Base-by-base conservation (phyloP, 352 stramenopile species). In the Albugo candida region DNA sequence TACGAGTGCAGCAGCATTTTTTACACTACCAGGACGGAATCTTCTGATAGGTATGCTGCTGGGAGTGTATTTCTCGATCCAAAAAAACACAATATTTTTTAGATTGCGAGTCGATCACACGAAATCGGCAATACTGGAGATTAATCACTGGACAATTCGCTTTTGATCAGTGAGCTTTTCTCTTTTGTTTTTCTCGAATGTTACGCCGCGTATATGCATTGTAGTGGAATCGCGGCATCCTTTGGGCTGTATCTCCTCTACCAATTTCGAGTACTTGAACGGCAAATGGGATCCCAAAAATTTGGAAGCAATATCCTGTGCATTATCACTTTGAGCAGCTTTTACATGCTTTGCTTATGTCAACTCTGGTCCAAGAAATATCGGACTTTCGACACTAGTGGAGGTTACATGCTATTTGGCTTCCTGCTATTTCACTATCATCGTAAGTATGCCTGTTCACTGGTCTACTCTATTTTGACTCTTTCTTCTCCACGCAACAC, bases 181-280 rank as follows among this genome's bases (percentile, higher is more conserved):
- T 12, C 3, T 43, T 8, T 43, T 10, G 8, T 43, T 19, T 10
- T 3, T 43, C 3, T 24, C 38, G 8, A 48, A 13, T 53, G 24
- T 19, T 20, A 48, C 36, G n/a, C 41, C 16, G 34, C 20, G 37
- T 47, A 37, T 42, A 8, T 13, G 13, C 0, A 8, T 47, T 40
- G 45, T 55, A 88, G 78, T 64, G 78, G 78, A 8, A 53, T 92
- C 18, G 73, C 72, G 0, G 75, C 76, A 35, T 79, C 75, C 0
- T 65, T 92, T 43, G 78, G 78, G 6, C 62, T 92, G 38, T 92
- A 92, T 48, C 59, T 79, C 41, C 65, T 92, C 49, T 92, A 86
- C 63, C 73, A 87, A 63, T 88, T 82, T 57, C 73, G 78, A 40
- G 60, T 87, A 18, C 54, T 92, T 16, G 78, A 92, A 53, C 65